Evolutionary conservation across 176 grass and related monocot genomes (phyloP), one percentile per base, ranked within the genome.

Genomic region (Oryza australiensis): DNA sequence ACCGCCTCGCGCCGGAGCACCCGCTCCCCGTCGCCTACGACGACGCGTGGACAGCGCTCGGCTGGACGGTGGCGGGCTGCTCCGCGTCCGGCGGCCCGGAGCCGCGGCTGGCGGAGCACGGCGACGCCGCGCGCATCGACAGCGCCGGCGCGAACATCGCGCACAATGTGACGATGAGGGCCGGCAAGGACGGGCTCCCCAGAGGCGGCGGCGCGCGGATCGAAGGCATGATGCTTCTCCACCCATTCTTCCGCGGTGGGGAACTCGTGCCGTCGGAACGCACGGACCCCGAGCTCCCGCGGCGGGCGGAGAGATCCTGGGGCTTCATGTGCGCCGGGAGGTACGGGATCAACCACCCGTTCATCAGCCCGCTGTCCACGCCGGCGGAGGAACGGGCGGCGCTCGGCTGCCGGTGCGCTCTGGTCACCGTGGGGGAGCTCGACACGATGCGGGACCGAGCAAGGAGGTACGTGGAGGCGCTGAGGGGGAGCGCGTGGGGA

Each of bases 81-180:
- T 38, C 29, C 3, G 33, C 3, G 2, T 23, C 64, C 7, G 70
- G 30, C 0, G 35, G 35, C 35, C 0, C 5, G 38, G 89, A 92
- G 1, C 24, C 85, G 80, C 94, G 92, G 94, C 83, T 97, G 66
- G 40, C 20, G 24, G 82, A 66, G 16, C 83, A 85, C 69, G 94
- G 76, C 66, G 88, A 92, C 82, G 72, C 87, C 77, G 12, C 48
- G 0, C 73, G 80, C 3, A 12, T 94, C 1, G 80, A 88, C 37
- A 94, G 91, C 76, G 77, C 87, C 0, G 83, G 89, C 2, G 90
- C 29, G 11, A 94, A 88, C 78, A 87, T 97, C 46, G 77, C 87
- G 5, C 95, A 92, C 70, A 76, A 89, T 71, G 79, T 94, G 48
- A 65, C 62, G 1, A 62, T 86, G 49, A 51, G 87, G 51, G 78